Percentiles rank a stretch among this genome's conserved stretches.
Conservation (phyloP, 2,329 filamentous ascomycete species). For the Fusarium zealandicum region DNA sequence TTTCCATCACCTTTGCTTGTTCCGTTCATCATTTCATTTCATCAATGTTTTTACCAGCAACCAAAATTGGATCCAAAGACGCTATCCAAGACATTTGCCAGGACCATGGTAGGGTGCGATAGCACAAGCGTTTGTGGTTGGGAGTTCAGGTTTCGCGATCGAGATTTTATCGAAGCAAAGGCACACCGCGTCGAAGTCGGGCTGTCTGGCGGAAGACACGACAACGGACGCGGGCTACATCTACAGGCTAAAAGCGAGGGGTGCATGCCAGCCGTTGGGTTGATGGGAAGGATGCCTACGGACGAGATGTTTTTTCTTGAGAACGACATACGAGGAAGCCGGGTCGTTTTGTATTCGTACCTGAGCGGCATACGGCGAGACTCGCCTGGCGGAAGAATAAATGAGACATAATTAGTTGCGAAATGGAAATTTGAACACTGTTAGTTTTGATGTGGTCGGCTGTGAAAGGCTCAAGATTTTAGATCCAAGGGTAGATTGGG, state of each 20-base stretch:
- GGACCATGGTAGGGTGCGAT: conserved; percentile 32
- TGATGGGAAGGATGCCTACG: conserved; percentile 9
- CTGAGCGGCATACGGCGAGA: conserved; percentile 15
- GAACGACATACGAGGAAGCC: conserved; percentile 9
- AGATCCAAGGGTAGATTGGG: too few species aligned
- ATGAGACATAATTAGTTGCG: conserved; percentile 16
- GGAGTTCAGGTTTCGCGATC: conserved; percentile 39
- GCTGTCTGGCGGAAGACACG: conserved; percentile 18
- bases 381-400: conserved; percentile 15
- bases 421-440: background rate
- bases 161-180: conserved; percentile 22
- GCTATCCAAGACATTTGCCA: conserved; percentile 24
- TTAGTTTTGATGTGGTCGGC: background rate
- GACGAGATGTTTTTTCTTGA: conserved; percentile 5
- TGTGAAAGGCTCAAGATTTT: background rate
- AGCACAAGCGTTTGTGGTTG: conserved; percentile 40
- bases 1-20: conserved; percentile 25
- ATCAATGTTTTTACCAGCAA: conserved; percentile 26
- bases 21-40: conserved; percentile 31
- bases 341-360: conserved; percentile 28
- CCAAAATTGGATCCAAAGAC: conserved; percentile 34
- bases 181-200: conserved; percentile 9
- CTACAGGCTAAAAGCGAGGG: conserved; percentile 29
- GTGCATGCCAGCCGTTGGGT: conserved; percentile 14
- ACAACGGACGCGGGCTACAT: conserved; percentile 19